Evolutionary conservation across 306 rosid species (phyloP).

Genomic region (Pterocarpus macrocarpus): DNA sequence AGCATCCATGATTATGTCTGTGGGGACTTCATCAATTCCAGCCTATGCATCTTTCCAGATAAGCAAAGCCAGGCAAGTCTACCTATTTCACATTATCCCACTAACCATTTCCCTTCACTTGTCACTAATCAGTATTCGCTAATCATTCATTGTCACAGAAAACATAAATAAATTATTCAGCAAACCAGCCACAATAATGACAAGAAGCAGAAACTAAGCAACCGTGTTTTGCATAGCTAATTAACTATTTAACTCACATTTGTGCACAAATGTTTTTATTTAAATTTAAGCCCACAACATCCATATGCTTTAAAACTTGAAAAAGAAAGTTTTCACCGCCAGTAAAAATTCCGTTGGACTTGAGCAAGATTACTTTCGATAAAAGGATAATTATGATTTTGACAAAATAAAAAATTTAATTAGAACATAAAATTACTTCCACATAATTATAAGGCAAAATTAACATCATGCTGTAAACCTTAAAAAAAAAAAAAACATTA

Average conservation of each 20-base stretch:
- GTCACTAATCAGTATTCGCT: conserved; percentile 38
- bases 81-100: conserved; percentile 40
- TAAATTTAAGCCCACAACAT: not conserved
- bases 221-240: conserved; percentile 12
- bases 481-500: too few species aligned
- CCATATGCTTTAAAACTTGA: too few species aligned
- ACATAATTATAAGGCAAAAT: too few species aligned
- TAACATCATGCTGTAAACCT: too few species aligned
- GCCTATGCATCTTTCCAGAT: conserved; percentile 58
- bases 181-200: conserved; percentile 48
- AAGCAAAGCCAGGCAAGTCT: conserved; percentile 43
- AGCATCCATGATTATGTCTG: conserved; percentile 53
- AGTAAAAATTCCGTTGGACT: too few species aligned
- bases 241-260: not conserved
- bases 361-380: too few species aligned
- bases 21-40: conserved; percentile 53
- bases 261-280: not conserved
- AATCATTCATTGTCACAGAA: conserved; percentile 39
- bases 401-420: too few species aligned
- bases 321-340: too few species aligned
- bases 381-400: too few species aligned
- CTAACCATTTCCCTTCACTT: conserved; percentile 43
- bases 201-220: conserved; percentile 22
- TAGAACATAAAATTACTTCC: too few species aligned
- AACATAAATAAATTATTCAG: conserved; percentile 27